Evolutionary conservation across 768 basidiomycete genomes (phyloP).

Genomic region (Pleurotus djamor): DNA sequence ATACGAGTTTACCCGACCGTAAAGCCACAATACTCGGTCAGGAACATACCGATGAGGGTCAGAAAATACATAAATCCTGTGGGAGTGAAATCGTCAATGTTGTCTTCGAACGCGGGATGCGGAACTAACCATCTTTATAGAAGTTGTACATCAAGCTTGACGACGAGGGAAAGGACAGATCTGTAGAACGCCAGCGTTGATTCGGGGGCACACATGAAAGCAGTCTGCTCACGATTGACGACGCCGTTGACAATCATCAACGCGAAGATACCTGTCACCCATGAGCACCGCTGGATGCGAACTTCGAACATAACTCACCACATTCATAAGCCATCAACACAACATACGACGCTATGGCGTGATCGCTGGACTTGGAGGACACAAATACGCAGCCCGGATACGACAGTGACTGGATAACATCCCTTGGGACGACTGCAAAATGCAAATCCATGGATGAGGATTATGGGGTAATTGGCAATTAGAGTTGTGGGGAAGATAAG

Average conservation of each 20-base stretch:
- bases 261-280: background rate
- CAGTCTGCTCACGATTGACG: background rate
- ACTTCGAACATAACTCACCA: background rate
- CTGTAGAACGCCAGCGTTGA: background rate
- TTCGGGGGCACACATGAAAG: background rate
- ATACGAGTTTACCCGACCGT: background rate
- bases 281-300: background rate
- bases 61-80: constrained; percentile 1
- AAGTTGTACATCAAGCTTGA: constrained; percentile 1
- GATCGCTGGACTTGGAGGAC: background rate
- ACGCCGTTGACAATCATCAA: constrained; percentile 3
- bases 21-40: background rate
- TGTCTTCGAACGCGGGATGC: background rate
- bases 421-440: background rate
- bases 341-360: background rate
- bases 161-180: background rate
- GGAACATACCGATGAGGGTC: background rate
- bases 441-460: background rate
- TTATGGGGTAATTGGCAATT: background rate
- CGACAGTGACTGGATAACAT: background rate
- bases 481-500: background rate
- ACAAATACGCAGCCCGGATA: background rate
- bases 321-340: constrained; percentile 2
- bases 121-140: constrained; percentile 1
- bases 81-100: background rate